Evolutionary conservation across 306 rosid genomes (phyloP).

Genomic region (Prunus kanzakura): DNA sequence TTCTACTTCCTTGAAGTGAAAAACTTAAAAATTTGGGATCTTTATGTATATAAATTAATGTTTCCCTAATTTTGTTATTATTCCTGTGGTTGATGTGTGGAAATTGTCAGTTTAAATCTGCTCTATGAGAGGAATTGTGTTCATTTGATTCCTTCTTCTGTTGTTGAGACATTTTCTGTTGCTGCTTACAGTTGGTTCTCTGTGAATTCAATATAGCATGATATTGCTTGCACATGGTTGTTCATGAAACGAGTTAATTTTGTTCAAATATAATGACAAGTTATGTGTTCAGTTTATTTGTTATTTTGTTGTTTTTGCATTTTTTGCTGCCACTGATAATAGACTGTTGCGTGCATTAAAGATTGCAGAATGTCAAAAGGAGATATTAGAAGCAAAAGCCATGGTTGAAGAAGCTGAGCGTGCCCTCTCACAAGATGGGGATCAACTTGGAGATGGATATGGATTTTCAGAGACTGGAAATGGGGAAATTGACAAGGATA

Average conservation of each 20-base stretch:
- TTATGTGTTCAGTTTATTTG: background rate
- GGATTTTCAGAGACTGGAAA: conserved; percentile 19
- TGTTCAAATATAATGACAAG: background rate
- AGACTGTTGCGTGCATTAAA: conserved; percentile 10
- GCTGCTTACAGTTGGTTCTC: background rate
- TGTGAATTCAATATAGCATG: background rate
- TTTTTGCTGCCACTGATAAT: background rate
- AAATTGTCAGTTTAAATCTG: background rate
- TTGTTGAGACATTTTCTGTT: background rate
- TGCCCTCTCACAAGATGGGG: conserved; percentile 38
- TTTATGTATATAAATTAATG: background rate
- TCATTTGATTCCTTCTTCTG: too few relatives aligned
- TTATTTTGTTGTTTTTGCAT: background rate
- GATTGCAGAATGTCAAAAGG: conserved; percentile 83
- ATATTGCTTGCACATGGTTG: background rate
- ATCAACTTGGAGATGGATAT: conserved; percentile 23
- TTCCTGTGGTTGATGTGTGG: background rate
- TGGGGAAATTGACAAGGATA: conserved; percentile 42
- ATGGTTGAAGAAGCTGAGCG: conserved; percentile 74
- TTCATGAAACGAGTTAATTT: background rate
- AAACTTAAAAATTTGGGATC: background rate
- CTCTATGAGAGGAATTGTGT: too few relatives aligned
- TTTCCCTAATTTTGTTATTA: background rate
- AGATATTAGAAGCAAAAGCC: conserved; percentile 69
- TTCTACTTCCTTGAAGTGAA: background rate